phyloP scores from a whole-genome alignment of 2,329 filamentous ascomycete genomes.

The Rutstroemia sp. region DNA sequence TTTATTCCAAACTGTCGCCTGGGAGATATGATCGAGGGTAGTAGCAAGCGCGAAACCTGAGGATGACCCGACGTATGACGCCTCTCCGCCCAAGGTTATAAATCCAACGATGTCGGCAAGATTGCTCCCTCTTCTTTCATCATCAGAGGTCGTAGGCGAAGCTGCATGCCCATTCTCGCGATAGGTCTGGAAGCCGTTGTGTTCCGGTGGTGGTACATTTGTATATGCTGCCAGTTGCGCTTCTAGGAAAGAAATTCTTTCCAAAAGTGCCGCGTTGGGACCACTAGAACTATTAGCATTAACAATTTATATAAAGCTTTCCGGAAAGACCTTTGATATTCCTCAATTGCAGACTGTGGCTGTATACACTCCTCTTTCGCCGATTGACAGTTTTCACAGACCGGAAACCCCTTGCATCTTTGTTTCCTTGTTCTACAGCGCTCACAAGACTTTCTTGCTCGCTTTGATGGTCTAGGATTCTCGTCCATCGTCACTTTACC shows the following conservation, averaged over 20 bases:
- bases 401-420: conserved; percentile 23
- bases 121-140: conserved; percentile 18
- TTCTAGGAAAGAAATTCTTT: conserved; percentile 24
- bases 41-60: conserved; percentile 42
- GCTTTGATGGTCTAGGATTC: conserved; percentile 22
- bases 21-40: conserved; percentile 45
- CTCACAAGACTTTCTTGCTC: conserved; percentile 23
- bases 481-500: conserved; percentile 18
- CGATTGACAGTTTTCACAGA: conserved; percentile 22
- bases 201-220: conserved; percentile 9
- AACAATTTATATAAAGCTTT: not conserved
- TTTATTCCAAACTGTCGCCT: conserved; percentile 47
- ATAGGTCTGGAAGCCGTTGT: conserved; percentile 2
- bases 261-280: conserved; percentile 21
- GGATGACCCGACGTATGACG: conserved; percentile 42
- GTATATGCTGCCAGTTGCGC: conserved; percentile 22
- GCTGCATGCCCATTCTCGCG: conserved; percentile 5
- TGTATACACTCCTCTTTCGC: conserved; percentile 24
- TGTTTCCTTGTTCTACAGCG: conserved; percentile 22
- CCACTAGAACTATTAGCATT: conserved; percentile 14
- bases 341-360: conserved; percentile 23
- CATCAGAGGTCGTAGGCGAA: conserved; percentile 11
- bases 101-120: conserved; percentile 42
- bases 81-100: conserved; percentile 40
- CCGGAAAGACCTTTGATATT: conserved; percentile 21